Conservation (phyloP, 2,329 filamentous ascomycete species). For the Phaeosphaeria sp. region DNA sequence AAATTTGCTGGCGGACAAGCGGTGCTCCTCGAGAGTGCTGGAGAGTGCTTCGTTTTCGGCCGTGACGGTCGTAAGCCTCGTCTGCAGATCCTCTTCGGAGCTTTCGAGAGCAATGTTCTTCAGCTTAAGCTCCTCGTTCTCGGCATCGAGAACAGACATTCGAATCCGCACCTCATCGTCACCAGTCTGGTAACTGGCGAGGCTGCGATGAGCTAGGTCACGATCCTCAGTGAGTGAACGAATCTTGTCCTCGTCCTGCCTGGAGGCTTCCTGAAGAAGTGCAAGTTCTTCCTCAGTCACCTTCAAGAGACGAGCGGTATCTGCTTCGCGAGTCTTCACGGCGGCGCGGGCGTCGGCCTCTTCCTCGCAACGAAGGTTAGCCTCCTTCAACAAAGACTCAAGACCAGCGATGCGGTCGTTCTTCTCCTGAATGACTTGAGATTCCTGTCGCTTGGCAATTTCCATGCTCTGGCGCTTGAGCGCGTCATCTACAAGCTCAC, state of each 20-base stretch:
- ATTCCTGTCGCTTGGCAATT: slow-evolving; percentile 36
- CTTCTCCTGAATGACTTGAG: slow-evolving; percentile 39
- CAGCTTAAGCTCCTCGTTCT: slow-evolving; percentile 65
- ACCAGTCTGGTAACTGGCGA: slow-evolving; percentile 45
- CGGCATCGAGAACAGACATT: slow-evolving; percentile 59
- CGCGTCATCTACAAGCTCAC: slow-evolving; percentile 46
- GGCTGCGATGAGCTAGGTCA: slow-evolving; percentile 47
- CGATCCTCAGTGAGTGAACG: slow-evolving; percentile 53
- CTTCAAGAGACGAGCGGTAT: slow-evolving; percentile 53
- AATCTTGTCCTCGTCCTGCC: slow-evolving; percentile 53
- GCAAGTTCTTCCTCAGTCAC: slow-evolving; percentile 58
- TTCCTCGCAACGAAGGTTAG: slow-evolving; percentile 43
- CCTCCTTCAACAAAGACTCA: slow-evolving; percentile 43
- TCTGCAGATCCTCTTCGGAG: slow-evolving; percentile 56
- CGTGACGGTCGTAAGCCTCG: slow-evolving; percentile 60
- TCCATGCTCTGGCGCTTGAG: slow-evolving; percentile 44
- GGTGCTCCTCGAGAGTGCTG: slow-evolving; percentile 69
- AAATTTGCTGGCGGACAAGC: slow-evolving; percentile 65
- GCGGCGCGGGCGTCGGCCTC: slow-evolving; percentile 52
- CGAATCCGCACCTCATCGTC: slow-evolving; percentile 58
- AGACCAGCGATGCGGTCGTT: slow-evolving; percentile 45
- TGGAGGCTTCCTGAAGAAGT: slow-evolving; percentile 52
- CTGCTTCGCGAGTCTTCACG: slow-evolving; percentile 53
- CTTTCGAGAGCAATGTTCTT: slow-evolving; percentile 38
- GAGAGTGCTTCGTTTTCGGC: slow-evolving; percentile 68